phyloP scores from a whole-genome alignment of 371 early-diverging fungal genomes.

The Apophysomyces sp. region DNA sequence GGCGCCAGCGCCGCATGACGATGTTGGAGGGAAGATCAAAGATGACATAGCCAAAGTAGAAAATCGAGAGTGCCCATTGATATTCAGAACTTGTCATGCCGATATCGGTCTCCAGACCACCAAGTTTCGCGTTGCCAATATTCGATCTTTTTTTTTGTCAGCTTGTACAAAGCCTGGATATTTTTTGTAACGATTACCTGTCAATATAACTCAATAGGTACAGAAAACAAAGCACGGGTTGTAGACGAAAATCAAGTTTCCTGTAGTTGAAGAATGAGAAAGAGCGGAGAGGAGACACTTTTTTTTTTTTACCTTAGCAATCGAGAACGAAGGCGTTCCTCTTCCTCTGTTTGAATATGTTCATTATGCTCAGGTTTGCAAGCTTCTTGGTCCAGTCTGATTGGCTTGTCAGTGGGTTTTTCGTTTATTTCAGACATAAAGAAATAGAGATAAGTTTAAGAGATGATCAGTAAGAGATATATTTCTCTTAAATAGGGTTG shows the following conservation, averaged over 20 bases:
- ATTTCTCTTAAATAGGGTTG: background rate
- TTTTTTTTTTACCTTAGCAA: background rate
- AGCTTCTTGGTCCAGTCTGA: background rate
- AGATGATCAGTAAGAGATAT: no score
- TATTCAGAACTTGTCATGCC: slow-evolving; percentile 7
- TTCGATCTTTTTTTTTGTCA: slow-evolving; percentile 24
- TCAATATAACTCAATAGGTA: slow-evolving; percentile 41
- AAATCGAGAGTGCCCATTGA: slow-evolving; percentile 14
- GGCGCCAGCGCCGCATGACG: slow-evolving; percentile 28
- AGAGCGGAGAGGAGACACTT: background rate
- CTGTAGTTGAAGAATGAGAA: slow-evolving; percentile 13
- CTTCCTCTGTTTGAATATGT: background rate
- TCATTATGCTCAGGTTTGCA: background rate
- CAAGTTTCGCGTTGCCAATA: slow-evolving; percentile 47
- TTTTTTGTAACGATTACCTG: no score
- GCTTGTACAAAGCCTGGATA: no score
- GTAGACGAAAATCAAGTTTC: slow-evolving; percentile 29
- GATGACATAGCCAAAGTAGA: slow-evolving; percentile 28
- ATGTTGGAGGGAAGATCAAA: slow-evolving; percentile 43
- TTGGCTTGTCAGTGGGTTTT: background rate
- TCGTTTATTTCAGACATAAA: background rate
- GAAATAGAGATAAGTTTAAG: no score
- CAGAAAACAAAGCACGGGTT: slow-evolving; percentile 33
- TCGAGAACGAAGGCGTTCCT: background rate
- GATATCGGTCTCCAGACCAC: slow-evolving; percentile 31